Percentiles rank a stretch among this genome's conserved stretches.
phyloP scores from a whole-genome alignment of 768 basidiomycete genomes.

The Epithele typhae region DNA sequence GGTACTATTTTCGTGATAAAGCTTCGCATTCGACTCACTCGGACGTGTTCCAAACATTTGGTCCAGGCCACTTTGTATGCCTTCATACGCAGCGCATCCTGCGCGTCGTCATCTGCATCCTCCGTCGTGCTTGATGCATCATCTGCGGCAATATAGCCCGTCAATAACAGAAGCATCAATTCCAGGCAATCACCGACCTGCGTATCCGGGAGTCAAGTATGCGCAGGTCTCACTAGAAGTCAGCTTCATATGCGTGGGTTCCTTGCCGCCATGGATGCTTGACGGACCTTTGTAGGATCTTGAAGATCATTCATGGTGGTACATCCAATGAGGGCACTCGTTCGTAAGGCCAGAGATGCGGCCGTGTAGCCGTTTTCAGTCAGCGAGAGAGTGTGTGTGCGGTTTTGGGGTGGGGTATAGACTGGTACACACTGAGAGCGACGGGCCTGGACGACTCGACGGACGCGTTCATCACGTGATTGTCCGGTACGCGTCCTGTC shows the following conservation, averaged over 20 bases:
- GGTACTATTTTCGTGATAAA: background rate
- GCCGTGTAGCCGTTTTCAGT: too few relatives aligned
- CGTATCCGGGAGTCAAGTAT: constrained; percentile 16
- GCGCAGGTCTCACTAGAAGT: constrained; percentile 15
- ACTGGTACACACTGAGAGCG: too few relatives aligned
- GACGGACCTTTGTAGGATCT: constrained; percentile 18
- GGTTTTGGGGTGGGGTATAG: too few relatives aligned
- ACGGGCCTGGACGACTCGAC: too few relatives aligned
- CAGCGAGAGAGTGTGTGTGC: too few relatives aligned
- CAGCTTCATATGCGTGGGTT: background rate
- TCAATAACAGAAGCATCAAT: background rate
- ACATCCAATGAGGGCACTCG: too few relatives aligned
- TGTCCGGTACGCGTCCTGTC: too few relatives aligned
- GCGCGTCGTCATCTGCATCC: constrained; percentile 2
- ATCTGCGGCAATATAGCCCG: background rate
- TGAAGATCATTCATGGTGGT: constrained; percentile 15
- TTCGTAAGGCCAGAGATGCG: too few relatives aligned
- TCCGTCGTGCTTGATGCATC: background rate
- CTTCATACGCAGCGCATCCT: constrained; percentile 39
- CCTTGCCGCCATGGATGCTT: background rate
- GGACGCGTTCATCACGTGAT: too few relatives aligned
- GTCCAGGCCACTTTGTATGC: constrained; percentile 57
- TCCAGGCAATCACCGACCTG: background rate
- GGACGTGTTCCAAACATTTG: constrained; percentile 51
- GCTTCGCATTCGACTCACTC: constrained; percentile 33